A percentile compares a stretch with the other conserved stretches of the same genome.
phyloP scores from a whole-genome alignment of 2,329 filamentous ascomycete genomes.

The Colletotrichum cordylinicola region DNA sequence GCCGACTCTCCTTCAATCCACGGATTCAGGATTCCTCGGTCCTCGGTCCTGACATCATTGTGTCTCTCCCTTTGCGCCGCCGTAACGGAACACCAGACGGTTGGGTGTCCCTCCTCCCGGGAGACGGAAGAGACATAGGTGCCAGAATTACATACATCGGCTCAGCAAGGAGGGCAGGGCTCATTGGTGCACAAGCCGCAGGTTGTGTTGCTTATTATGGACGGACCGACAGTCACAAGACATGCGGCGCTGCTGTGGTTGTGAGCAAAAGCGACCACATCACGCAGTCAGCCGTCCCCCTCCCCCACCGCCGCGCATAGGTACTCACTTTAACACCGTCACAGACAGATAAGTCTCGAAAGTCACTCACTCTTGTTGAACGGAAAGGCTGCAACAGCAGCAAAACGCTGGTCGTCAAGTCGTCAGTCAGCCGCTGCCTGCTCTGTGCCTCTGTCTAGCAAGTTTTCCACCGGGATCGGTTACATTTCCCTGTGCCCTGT shows the following conservation, averaged over 20 bases:
- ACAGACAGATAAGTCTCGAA: not conserved
- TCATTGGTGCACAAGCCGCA: not conserved
- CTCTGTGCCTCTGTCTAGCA: not conserved
- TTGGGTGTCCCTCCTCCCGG: not conserved
- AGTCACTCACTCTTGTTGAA: not conserved
- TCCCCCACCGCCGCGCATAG: not conserved
- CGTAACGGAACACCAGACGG: not conserved
- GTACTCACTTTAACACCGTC: not conserved
- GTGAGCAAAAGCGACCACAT: conserved; percentile 10
- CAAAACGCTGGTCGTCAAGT: not conserved
- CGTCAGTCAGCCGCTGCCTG: not conserved
- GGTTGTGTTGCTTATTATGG: not conserved
- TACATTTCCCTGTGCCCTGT: not conserved
- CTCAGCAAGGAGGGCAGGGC: not conserved
- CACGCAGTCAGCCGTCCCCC: conserved; percentile 1
- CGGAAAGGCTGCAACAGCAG: not conserved
- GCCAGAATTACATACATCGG: not conserved
- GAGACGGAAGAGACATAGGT: not conserved
- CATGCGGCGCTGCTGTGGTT: not conserved
- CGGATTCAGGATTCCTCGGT: not conserved
- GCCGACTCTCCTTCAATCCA: not conserved
- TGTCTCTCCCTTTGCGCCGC: not conserved
- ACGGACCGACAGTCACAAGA: not conserved
- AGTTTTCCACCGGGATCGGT: not conserved
- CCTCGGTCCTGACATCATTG: conserved; percentile 3